These are phyloP conservation scores for Globisporangium cystogenes DNA, from an alignment of 352 stramenopile genomes.

Conservation along the genomic window DNA sequence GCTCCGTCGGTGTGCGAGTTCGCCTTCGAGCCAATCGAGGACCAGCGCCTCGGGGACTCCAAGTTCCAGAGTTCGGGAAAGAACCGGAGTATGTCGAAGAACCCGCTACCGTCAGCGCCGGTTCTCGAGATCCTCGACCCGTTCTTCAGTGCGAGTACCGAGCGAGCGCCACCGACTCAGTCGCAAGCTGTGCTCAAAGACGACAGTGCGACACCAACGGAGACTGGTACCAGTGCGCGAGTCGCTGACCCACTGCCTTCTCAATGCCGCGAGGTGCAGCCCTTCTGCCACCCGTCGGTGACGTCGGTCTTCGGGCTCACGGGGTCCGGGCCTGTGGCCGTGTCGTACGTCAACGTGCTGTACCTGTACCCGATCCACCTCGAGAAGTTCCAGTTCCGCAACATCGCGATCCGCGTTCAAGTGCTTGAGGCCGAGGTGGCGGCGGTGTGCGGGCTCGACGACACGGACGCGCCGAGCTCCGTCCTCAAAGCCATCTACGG, in stretches of 20 bases:
- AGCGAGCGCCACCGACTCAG: neutral
- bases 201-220: neutral
- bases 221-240: too few species aligned
- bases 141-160: slow-evolving; percentile 11
- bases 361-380: slow-evolving; percentile 66
- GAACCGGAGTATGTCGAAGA: slow-evolving; percentile 1
- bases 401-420: slow-evolving; percentile 61
- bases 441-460: slow-evolving; percentile 31
- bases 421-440: slow-evolving; percentile 45
- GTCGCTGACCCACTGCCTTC: too few species aligned
- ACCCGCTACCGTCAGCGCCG: neutral
- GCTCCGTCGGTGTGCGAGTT: slow-evolving; percentile 53
- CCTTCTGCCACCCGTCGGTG: slow-evolving; percentile 42
- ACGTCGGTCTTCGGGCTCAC: slow-evolving; percentile 29
- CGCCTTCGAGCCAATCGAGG: slow-evolving; percentile 41
- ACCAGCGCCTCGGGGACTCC: slow-evolving; percentile 26
- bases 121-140: slow-evolving; percentile 27
- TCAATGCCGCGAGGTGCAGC: slow-evolving; percentile 52
- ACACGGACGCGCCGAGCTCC: slow-evolving; percentile 20
- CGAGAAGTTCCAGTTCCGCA: slow-evolving; percentile 63
- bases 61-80: slow-evolving; percentile 28
- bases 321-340: slow-evolving; percentile 44
- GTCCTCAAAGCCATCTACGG: slow-evolving; percentile 35
- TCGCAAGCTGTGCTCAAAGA: neutral
- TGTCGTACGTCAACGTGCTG: slow-evolving; percentile 50